Evolutionary conservation across 106 monocot species (phyloP).

Genomic region (Acanthochlamys bracteata): DNA sequence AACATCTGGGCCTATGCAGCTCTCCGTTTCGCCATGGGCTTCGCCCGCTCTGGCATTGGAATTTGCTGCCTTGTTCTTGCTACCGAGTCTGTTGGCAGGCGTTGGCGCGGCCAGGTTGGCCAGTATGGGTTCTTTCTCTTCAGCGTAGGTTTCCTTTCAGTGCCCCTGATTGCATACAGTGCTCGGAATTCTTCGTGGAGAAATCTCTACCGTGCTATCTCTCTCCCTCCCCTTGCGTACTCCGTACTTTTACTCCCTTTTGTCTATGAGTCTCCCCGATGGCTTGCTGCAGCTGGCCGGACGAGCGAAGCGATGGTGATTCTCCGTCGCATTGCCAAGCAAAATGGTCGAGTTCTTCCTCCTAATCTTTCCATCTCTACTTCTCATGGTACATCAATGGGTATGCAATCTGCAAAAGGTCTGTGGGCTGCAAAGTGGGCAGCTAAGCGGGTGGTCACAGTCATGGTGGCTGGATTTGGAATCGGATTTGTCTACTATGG

Average conservation of each 20-base stretch:
- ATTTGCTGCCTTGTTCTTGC: slow-evolving; percentile 78
- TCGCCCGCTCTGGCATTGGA: slow-evolving; percentile 66
- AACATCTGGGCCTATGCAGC: slow-evolving; percentile 62
- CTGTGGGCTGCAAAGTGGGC: slow-evolving; percentile 63
- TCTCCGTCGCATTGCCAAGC: slow-evolving; percentile 34
- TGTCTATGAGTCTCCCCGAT: slow-evolving; percentile 59
- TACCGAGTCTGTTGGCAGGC: slow-evolving; percentile 60
- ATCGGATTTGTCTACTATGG: slow-evolving; percentile 84
- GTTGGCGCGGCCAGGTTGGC: slow-evolving; percentile 71
- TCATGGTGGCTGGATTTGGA: slow-evolving; percentile 52
- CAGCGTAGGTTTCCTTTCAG: slow-evolving; percentile 67
- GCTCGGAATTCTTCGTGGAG: slow-evolving; percentile 43
- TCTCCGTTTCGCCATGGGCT: slow-evolving; percentile 72
- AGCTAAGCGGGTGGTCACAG: slow-evolving; percentile 21
- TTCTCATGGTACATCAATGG: background rate
- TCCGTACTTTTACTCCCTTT: slow-evolving; percentile 47
- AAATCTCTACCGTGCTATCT: slow-evolving; percentile 43
- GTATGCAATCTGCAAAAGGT: slow-evolving; percentile 7
- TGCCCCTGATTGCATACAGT: slow-evolving; percentile 57
- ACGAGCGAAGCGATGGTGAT: slow-evolving; percentile 41
- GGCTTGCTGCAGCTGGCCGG: slow-evolving; percentile 55
- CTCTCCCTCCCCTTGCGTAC: slow-evolving; percentile 48
- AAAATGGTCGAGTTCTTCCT: slow-evolving; percentile 44
- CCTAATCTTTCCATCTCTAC: slow-evolving; percentile 17
- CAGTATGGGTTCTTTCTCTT: slow-evolving; percentile 83